These are phyloP conservation scores for Ilex asprella DNA, from an alignment of 257 asterid species.

Conservation along the genomic window DNA sequence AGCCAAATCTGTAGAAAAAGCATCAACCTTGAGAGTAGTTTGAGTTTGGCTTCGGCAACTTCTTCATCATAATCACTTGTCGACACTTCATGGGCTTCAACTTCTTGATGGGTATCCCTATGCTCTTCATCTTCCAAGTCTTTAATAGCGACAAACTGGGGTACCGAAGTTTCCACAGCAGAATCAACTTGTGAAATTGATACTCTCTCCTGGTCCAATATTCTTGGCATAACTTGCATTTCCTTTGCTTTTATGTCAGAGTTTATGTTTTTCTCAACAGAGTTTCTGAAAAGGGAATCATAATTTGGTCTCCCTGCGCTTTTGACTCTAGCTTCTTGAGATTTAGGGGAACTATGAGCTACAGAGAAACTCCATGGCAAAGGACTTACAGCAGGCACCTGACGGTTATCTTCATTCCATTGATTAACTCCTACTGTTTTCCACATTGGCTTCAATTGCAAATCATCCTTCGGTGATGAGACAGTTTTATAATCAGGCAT, in stretches of 20 bases:
- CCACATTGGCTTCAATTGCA: conserved; percentile 20
- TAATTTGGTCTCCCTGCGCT: conserved; percentile 29
- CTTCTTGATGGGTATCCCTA: conserved; percentile 33
- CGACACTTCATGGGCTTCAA: conserved; percentile 34
- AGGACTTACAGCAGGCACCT: conserved; percentile 34
- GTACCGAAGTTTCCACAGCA: conserved; percentile 27
- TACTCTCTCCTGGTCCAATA: conserved; percentile 26
- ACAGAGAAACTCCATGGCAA: conserved; percentile 21
- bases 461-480: conserved; percentile 41
- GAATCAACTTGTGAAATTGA: conserved; percentile 31
- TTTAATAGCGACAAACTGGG: conserved; percentile 27
- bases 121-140: conserved; percentile 42
- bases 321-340: conserved; percentile 28
- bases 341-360: conserved; percentile 23
- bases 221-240: conserved; percentile 25
- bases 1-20: conserved; percentile 8
- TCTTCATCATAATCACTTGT: conserved; percentile 49
- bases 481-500: conserved; percentile 40
- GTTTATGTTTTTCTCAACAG: conserved; percentile 35
- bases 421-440: conserved; percentile 16
- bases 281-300: conserved; percentile 38
- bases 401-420: conserved; percentile 24
- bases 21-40: conserved; percentile 69
- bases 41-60: conserved; percentile 75
- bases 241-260: conserved; percentile 28